Percentiles rank a stretch among this genome's conserved stretches.
Conservation (phyloP, 495 filamentous ascomycete genomes). For the Aspergillus ellipticus region DNA sequence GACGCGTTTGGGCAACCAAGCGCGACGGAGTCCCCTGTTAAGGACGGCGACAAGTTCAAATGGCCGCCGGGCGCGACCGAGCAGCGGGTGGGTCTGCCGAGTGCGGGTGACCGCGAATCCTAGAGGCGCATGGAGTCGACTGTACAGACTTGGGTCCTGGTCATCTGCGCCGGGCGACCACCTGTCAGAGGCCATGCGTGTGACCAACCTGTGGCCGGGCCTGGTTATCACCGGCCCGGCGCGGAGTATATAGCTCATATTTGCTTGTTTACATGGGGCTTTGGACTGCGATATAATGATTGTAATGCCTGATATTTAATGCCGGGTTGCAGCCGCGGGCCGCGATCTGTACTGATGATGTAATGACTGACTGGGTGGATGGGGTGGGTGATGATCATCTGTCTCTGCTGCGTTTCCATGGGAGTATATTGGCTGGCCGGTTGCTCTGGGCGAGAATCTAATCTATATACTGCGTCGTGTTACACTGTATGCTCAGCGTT, state of each 20-base stretch:
- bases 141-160: not conserved
- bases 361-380: not conserved
- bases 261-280: not conserved
- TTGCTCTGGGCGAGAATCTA: not conserved
- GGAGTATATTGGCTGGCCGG: no score
- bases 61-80: constrained; percentile 7
- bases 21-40: constrained; percentile 14
- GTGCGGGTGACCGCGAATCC: not conserved
- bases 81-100: constrained; percentile 1
- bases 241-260: constrained; percentile 1
- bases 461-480: constrained; percentile 1
- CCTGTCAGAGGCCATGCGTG: not conserved
- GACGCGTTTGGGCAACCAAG: constrained; percentile 15
- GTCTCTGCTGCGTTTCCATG: no score
- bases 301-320: constrained; percentile 4
- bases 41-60: constrained; percentile 9
- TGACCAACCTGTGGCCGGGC: not conserved
- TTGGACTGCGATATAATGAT: not conserved
- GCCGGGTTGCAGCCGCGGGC: not conserved
- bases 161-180: not conserved
- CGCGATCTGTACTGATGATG: not conserved
- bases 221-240: not conserved
- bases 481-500: no score
- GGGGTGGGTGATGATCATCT: not conserved
- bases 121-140: not conserved